These are phyloP conservation scores for Lagerstroemia speciosa DNA, from an alignment of 345 rosid species.

Conservation along the genomic window DNA sequence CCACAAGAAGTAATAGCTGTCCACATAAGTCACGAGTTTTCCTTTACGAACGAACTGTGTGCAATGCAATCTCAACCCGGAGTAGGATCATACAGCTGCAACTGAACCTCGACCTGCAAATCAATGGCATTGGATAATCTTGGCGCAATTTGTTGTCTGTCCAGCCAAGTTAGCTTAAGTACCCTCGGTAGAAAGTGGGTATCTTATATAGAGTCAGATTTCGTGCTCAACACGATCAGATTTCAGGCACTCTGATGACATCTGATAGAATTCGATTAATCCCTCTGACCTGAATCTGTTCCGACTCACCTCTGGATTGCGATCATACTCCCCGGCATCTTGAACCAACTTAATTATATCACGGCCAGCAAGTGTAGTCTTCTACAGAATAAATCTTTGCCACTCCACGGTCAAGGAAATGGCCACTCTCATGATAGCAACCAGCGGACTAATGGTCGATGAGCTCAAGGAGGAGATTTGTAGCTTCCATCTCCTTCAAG, in stretches of 20 bases:
- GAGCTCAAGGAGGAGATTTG: slow-evolving; percentile 7
- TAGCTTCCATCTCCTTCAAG: slow-evolving; percentile 19
- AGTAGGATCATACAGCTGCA: background rate
- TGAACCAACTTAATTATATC: background rate
- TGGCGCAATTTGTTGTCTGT: background rate
- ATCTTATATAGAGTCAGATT: too few species aligned
- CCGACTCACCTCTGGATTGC: background rate
- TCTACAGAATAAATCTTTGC: background rate
- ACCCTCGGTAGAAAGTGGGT: too few species aligned
- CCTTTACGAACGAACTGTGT: background rate
- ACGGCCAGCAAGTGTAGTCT: background rate
- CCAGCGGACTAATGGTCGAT: background rate
- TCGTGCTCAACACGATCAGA: too few species aligned
- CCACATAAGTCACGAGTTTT: background rate
- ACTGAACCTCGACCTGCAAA: background rate
- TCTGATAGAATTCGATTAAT: too few species aligned
- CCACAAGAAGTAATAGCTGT: background rate
- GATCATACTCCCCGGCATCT: background rate
- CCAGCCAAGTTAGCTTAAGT: too few species aligned
- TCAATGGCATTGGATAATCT: background rate
- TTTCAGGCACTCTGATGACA: too few species aligned
- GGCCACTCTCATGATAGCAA: background rate
- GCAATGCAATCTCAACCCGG: background rate
- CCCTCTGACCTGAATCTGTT: too few species aligned
- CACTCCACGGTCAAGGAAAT: background rate